Evolutionary conservation across 1,139 yeast species (phyloP), one percentile per base, ranked within the genome.

Genomic region (Saccharomyces hybrid): DNA sequence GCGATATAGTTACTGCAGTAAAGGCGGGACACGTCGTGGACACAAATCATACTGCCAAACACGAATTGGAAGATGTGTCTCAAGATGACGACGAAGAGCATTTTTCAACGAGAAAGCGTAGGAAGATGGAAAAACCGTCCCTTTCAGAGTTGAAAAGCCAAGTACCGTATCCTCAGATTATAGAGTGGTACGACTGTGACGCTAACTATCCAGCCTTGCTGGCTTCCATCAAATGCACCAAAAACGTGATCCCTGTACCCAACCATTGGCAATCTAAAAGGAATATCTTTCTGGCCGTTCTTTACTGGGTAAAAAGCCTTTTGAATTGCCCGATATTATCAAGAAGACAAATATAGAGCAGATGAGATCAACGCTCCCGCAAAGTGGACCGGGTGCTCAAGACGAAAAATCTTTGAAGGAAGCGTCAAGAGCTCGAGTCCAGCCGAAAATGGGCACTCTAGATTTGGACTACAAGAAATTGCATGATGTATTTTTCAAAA

Each of bases 101-200:
- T 24, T 27, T 56, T 7, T 64, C 68, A 4, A 74, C 69, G 56
- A 74, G 81, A 55, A 84, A 84, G 64, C 68, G 72, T 28, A 73
- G 82, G 53, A 75, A 77, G 57, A 66, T 72, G 50, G 75, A 77
- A 55, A 84, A 85, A 61, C 79, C 89, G 0, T 80, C 95, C 0
- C 71, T 93, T 16, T 82, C 93, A 0, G 75, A 78, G 12, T 74
- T 93, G 52, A 93, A 91, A 66, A 76, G 86, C 0, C 69, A 75
- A 21, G 77, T 85, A 5, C 34, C 56, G 1, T 73, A 73, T 42
- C 97, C 98, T 0, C 90, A 88, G 57, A 67, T 84, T 3, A 86
- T 93, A 0, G 96, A 90, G 60, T 86, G 95, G 95, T 80, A 75
- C 61, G 99, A 93, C 69, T 85, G 84, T 1, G 95, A 91, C 71